Evolutionary conservation across 257 asterid species (phyloP).

Genomic region (Mentha longifolia): DNA sequence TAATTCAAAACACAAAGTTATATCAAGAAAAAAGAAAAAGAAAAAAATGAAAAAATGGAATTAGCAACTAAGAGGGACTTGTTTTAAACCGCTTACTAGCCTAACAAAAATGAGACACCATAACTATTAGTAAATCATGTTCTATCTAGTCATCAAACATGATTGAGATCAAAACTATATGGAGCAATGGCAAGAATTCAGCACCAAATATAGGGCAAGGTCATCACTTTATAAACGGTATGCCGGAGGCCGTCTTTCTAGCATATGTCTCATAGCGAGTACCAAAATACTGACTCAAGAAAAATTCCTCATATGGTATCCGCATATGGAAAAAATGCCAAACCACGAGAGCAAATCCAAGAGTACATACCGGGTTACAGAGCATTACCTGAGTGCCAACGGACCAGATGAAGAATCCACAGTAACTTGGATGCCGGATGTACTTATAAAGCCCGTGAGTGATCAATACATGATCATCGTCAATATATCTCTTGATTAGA

Average conservation of each 20-base stretch:
- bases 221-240: conserved; percentile 78
- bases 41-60: background rate
- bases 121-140: conserved; percentile 4
- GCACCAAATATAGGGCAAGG: background rate
- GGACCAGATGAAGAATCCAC: conserved; percentile 66
- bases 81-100: background rate
- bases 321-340: conserved; percentile 74
- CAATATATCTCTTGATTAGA: conserved; percentile 65
- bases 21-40: background rate
- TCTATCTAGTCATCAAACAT: background rate
- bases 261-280: conserved; percentile 68
- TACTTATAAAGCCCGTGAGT: conserved; percentile 67
- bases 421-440: conserved; percentile 83
- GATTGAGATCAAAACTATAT: background rate
- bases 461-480: conserved; percentile 74
- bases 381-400: conserved; percentile 76
- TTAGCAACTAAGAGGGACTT: background rate
- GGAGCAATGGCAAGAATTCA: conserved; percentile 8
- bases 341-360: conserved; percentile 67
- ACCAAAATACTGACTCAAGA: conserved; percentile 82
- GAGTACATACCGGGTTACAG: conserved; percentile 71
- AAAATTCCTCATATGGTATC: conserved; percentile 85
- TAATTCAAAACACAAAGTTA: background rate
- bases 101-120: background rate
- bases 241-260: conserved; percentile 61